Evolutionary conservation across 352 stramenopile genomes (phyloP).

Genomic region (Thraustotheca clavata): DNA sequence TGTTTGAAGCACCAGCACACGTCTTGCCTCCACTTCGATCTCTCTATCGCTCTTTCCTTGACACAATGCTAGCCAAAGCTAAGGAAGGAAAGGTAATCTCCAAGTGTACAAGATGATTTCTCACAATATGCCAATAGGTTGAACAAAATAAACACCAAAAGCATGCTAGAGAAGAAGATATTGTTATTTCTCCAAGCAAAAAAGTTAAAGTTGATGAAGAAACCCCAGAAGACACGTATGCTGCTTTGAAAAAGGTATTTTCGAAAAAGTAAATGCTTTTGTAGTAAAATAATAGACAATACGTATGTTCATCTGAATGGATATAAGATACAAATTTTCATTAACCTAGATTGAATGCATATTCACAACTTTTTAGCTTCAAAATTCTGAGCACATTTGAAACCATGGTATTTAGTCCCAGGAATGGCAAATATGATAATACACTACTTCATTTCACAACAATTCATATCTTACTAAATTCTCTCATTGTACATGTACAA

Average conservation of each 20-base stretch:
- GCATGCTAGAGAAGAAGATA: not conserved
- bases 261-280: slow-evolving; percentile 3
- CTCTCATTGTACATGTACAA: no score
- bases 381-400: no score
- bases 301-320: not conserved
- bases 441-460: no score
- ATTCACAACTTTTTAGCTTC: no score
- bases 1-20: slow-evolving; percentile 76
- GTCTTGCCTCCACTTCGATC: slow-evolving; percentile 76
- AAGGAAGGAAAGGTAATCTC: slow-evolving; percentile 7
- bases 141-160: not conserved
- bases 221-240: slow-evolving; percentile 19
- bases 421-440: no score
- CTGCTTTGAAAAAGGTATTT: slow-evolving; percentile 19
- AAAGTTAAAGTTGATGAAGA: slow-evolving; percentile 7
- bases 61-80: slow-evolving; percentile 74
- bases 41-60: slow-evolving; percentile 80
- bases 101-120: not conserved
- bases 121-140: not conserved
- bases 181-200: not conserved
- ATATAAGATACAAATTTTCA: slow-evolving; percentile 22
- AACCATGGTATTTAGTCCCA: no score
- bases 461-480: no score
- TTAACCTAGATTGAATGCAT: no score
- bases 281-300: slow-evolving; percentile 9